phyloP scores from a whole-genome alignment of 2,329 filamentous ascomycete genomes.

The Leptographium procerum region DNA sequence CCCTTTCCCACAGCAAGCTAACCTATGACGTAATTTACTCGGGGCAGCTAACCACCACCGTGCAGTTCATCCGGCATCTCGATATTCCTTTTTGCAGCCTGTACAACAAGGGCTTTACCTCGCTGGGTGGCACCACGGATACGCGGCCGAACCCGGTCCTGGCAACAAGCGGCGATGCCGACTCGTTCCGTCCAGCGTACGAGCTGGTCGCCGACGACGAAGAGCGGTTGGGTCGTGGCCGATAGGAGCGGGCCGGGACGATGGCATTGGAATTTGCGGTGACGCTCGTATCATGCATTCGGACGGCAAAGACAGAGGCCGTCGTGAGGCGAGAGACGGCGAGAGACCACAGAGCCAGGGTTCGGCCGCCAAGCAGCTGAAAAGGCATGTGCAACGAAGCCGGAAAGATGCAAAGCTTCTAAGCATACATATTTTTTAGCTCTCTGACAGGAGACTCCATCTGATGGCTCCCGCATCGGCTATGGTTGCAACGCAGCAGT shows the following conservation, averaged over 20 bases:
- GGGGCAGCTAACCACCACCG: too few relatives aligned
- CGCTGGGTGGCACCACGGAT: conserved; percentile 79
- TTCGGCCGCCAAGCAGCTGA: background rate
- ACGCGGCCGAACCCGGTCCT: conserved; percentile 81
- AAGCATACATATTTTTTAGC: background rate
- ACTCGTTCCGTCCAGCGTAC: conserved; percentile 59
- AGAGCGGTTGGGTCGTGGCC: conserved; percentile 66
- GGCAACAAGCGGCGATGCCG: conserved; percentile 23
- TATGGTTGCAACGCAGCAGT: background rate
- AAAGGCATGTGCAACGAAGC: background rate
- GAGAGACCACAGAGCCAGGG: background rate
- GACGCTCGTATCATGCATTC: background rate
- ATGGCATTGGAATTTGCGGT: background rate
- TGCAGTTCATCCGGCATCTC: conserved; percentile 66
- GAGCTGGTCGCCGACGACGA: conserved; percentile 63
- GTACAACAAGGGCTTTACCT: conserved; percentile 59
- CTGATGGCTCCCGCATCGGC: too few relatives aligned
- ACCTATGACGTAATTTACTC: too few relatives aligned
- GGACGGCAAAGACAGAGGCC: background rate
- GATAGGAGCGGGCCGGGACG: conserved; percentile 17
- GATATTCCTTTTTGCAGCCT: conserved; percentile 73
- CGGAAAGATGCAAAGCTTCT: background rate
- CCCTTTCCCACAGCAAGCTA: background rate
- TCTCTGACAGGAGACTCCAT: too few relatives aligned
- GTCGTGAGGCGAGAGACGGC: background rate